Base-by-base conservation (phyloP, 1,284 basidiomycete species). In the Phenoliferia sp. region DNA sequence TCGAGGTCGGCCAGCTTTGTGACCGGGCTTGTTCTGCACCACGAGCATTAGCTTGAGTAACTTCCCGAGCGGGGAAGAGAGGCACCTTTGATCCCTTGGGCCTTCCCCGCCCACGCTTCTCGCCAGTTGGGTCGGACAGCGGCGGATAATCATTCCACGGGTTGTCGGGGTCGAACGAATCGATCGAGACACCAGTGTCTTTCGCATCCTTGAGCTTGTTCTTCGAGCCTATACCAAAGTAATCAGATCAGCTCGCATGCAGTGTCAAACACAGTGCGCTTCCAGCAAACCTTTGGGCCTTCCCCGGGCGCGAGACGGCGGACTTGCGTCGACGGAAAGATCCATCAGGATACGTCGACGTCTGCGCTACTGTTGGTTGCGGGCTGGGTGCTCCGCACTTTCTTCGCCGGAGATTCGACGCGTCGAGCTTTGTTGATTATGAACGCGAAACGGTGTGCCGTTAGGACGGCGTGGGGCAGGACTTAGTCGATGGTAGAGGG, bases 1-100 rank as follows among this genome's bases (percentile, higher is more conserved):
- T n/a, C n/a, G 31, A 16, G 56, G 56, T 5, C 56, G 56, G 17
- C 56, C 56, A 32, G 56, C 56, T 34, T 58, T 58, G 56, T 58
- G 56, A 19, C 56, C 56, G n/a, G 56, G 56, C 56, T 58, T 58
- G 56, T 58, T 58, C 56, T 58, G 32, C 56, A 33, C 5, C n/a
- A 22, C 32, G 29, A 17, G 56, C 31, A 5, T 32, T 2, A 58
- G 31, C 56, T 34, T 3, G 4, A 33, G 32, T 17, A 9, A 1
- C 10, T 31, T 4, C 54, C 3, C 15, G 7, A 56, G 48, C 48
- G 48, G n/a, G 7, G 26, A 56, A 28, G 28, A 56, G 54, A 56
- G 28, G 56, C 56, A 58, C 56, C 56, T 58, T 58, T 16, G 56
- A 33, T 15, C 56, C 56, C 31, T 58, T 58, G 5, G 56, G 56